Evolutionary conservation across 2,329 filamentous ascomycete genomes (phyloP).

Genomic region (Fusarium duplospermum): DNA sequence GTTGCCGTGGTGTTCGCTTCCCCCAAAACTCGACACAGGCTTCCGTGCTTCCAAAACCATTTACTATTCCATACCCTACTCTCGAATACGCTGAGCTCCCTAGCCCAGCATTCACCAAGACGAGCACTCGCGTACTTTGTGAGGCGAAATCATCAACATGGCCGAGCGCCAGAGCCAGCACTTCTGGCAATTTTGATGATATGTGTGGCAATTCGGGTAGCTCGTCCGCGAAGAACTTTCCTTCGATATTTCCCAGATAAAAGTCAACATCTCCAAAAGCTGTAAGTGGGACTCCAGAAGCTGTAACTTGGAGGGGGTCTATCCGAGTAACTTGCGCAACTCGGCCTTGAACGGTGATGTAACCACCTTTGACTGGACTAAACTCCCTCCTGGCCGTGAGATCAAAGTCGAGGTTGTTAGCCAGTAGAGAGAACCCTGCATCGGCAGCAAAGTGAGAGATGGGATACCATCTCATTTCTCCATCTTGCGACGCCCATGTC

Average conservation of each 20-base stretch:
- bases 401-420: background rate
- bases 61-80: background rate
- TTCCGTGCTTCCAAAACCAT: background rate
- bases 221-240: background rate
- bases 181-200: background rate
- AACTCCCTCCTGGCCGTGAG: background rate
- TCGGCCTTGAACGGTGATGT: background rate
- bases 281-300: background rate
- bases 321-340: background rate
- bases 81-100: background rate
- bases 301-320: background rate
- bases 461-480: background rate
- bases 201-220: background rate
- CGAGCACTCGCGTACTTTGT: background rate
- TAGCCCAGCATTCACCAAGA: background rate
- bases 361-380: background rate
- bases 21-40: background rate
- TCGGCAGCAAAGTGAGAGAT: background rate
- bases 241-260: background rate
- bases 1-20: background rate
- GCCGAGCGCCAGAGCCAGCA: background rate
- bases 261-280: background rate
- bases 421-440: background rate
- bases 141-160: background rate
- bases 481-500: background rate